Conservation (phyloP, 208 protist genomes). For the Novymonas esmeraldas region DNA sequence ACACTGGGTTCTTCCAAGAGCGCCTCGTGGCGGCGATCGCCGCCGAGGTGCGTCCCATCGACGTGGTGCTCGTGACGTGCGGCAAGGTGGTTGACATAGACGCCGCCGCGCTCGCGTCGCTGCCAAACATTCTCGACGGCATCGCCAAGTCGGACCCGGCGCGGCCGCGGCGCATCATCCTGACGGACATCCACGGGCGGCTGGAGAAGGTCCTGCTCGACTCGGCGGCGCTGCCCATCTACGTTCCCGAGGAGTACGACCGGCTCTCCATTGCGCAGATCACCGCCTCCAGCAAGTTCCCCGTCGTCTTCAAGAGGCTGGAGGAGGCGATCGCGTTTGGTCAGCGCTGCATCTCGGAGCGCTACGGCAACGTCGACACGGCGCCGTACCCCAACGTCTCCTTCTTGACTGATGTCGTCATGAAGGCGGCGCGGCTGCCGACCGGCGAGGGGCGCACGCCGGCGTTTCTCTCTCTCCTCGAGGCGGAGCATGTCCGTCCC, state of each 20-base stretch:
- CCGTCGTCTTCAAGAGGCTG: conserved; percentile 51
- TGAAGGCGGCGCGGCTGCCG: conserved; percentile 36
- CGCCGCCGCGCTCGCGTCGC: conserved; percentile 35
- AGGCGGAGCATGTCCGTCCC: conserved; percentile 5
- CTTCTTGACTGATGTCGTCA: conserved; percentile 49
- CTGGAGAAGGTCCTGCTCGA: conserved; percentile 53
- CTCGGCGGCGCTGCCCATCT: conserved; percentile 45
- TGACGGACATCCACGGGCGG: conserved; percentile 52
- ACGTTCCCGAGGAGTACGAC: conserved; percentile 57
- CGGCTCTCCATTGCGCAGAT: conserved; percentile 37
- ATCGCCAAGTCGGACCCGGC: conserved; percentile 24
- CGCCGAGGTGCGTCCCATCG: conserved; percentile 50
- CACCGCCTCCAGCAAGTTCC: conserved; percentile 39
- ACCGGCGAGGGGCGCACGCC: conserved; percentile 15
- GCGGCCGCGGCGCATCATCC: conserved; percentile 41
- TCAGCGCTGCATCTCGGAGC: conserved; percentile 48
- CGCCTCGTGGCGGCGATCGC: conserved; percentile 36
- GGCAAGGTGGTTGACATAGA: conserved; percentile 61
- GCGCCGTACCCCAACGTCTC: conserved; percentile 57
- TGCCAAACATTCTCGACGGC: conserved; percentile 36
- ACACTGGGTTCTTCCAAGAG: conserved; percentile 54
- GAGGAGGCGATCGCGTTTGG: conserved; percentile 49
- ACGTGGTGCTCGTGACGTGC: conserved; percentile 56
- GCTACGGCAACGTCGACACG: conserved; percentile 54
- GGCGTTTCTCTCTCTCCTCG: conserved; percentile 15